A percentile compares a stretch with the other conserved stretches of the same genome.
Conservation (phyloP, 306 rosid species). For the Fagus sylvatica region DNA sequence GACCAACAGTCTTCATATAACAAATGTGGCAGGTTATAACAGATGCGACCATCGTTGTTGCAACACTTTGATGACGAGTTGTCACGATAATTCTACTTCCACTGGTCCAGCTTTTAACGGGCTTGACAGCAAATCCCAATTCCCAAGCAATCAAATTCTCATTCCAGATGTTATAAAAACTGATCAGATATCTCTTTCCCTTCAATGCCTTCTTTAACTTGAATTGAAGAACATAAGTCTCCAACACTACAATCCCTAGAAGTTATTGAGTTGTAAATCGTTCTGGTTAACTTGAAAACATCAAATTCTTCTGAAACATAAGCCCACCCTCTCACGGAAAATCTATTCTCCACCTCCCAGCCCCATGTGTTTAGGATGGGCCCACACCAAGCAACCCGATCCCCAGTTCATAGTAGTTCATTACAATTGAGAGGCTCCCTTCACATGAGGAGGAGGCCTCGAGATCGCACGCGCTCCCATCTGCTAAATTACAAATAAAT, state of each 20-base stretch:
- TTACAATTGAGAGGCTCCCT: no score
- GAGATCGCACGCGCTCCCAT: no score
- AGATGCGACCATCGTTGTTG: not conserved
- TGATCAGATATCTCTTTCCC: conserved; percentile 1
- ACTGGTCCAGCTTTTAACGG: not conserved
- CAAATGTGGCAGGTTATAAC: not conserved
- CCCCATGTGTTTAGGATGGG: no score
- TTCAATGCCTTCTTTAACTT: not conserved
- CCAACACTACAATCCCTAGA: not conserved
- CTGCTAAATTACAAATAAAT: no score
- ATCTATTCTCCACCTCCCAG: no score
- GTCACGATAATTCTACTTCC: conserved; percentile 28
- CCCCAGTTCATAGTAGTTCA: no score
- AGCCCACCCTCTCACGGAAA: not conserved
- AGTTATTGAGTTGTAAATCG: not conserved
- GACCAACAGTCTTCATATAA: not conserved
- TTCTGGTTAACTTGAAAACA: not conserved
- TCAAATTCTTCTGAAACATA: not conserved
- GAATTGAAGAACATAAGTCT: not conserved
- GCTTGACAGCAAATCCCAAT: not conserved
- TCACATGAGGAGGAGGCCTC: no score
- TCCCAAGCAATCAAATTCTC: not conserved
- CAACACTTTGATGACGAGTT: conserved; percentile 6
- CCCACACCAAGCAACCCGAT: no score
- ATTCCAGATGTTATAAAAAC: conserved; percentile 33